Base-by-base conservation (phyloP, 1,284 basidiomycete genomes). In the Cryptococcus sp. region DNA sequence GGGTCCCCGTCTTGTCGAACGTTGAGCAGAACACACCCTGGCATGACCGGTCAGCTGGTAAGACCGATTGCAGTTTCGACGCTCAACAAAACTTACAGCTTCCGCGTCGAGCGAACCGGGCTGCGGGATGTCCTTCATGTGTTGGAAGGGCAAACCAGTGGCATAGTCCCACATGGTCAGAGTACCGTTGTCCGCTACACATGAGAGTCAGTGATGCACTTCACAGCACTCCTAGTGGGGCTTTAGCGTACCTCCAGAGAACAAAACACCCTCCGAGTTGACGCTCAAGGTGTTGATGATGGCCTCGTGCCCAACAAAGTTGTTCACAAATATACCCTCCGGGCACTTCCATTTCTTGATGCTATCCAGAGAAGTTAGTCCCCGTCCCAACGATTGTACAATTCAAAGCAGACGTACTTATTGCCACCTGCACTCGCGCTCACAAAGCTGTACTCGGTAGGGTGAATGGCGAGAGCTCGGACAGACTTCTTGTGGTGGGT, bases 301-400 rank as follows among this genome's bases (percentile, higher is more conserved):
- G 1, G 92, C 90, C 62, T 97, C 93, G 74, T 98, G 95, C 0
- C 94, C 93, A 52, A 85, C 83, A 76, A 98, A 97, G 80, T 97
- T 97, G 82, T 88, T 89, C 8, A 98, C 91, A 65, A 98, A 95
- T 1, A 84, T 80, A 42, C 96, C 96, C 62, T 98, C 92, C 12
- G 95, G 95, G 69, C 91, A 98, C 70, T 95, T 94, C 95, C 95
- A 99, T 74, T 97, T 97, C 77, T 99, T 99, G 80, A 98, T 96
- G 77, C 73, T 77, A 50, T 20, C 7, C 18, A 21, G 37, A 44
- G 45, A 59, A 50, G 49, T 46, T 23, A 16, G 6, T 18, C 24
- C 16, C 18, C 36, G 16, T 12, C 2, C 18, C 7, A 28, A 11
- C 23, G 28, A 5, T 35, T 23, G 28, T 33, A 9, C 20, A 33